These are phyloP conservation scores for Trypanosoma congolense DNA, from an alignment of 208 protist species.

Conservation along the genomic window DNA sequence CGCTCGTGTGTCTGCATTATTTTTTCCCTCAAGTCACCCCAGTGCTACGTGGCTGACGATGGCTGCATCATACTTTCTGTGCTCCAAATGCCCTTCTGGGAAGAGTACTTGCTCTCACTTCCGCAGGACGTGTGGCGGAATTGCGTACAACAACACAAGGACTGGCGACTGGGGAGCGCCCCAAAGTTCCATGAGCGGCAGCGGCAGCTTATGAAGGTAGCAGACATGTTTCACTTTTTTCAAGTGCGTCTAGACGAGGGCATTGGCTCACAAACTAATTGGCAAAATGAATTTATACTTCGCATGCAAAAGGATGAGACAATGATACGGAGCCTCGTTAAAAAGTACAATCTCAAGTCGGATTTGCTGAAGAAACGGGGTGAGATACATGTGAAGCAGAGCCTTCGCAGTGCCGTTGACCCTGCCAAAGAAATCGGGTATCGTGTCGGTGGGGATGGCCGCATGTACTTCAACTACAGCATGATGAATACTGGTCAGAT, in stretches of 20 bases:
- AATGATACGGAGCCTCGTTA: constrained; percentile 52
- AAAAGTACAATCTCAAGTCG: constrained; percentile 76
- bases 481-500: constrained; percentile 75
- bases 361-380: constrained; percentile 65
- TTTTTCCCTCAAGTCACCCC: constrained; percentile 38
- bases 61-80: constrained; percentile 72
- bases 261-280: constrained; percentile 40
- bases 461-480: constrained; percentile 49
- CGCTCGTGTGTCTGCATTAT: constrained; percentile 66
- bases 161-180: constrained; percentile 64
- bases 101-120: constrained; percentile 68
- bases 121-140: constrained; percentile 64
- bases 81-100: constrained; percentile 58
- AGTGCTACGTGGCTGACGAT: constrained; percentile 70
- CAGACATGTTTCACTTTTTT: constrained; percentile 69
- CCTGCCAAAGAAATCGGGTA: constrained; percentile 63
- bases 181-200: constrained; percentile 64
- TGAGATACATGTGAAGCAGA: constrained; percentile 46
- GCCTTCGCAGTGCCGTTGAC: constrained; percentile 39
- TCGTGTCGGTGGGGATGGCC: constrained; percentile 65
- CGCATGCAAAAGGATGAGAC: constrained; percentile 62
- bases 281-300: constrained; percentile 62
- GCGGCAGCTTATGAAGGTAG: constrained; percentile 50
- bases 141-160: constrained; percentile 61
- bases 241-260: constrained; percentile 47